phyloP scores from a whole-genome alignment of 139 green algal species.

The Zygnema circumcarinatum region DNA sequence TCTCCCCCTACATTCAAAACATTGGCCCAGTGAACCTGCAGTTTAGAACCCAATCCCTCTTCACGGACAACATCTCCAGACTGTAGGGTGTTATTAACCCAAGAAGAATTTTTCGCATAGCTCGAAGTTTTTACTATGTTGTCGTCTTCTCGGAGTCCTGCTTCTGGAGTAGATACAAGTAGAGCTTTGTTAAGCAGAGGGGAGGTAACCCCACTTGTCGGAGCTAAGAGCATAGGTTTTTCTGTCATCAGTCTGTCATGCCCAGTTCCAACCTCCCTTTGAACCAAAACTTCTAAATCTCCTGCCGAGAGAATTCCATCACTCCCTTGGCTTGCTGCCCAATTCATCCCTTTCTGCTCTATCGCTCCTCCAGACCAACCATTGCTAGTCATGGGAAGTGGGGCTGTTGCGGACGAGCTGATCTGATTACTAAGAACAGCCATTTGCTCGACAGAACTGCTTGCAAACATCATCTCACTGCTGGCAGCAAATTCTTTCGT shows the following conservation, averaged over 20 bases:
- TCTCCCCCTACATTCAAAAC: background rate
- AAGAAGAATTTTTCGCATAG: background rate
- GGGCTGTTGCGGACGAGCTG: background rate
- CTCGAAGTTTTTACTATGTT: background rate
- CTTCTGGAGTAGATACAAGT: background rate
- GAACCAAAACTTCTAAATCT: background rate
- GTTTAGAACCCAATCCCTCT: background rate
- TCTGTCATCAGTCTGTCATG: background rate
- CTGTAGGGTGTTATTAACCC: background rate
- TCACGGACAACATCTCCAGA: background rate
- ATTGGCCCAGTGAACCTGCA: background rate
- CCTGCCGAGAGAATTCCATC: background rate
- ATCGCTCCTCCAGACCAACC: background rate
- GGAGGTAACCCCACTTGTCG: background rate
- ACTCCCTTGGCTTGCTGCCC: background rate
- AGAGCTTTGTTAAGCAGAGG: background rate
- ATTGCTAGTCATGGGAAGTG: background rate
- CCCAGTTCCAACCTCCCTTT: background rate
- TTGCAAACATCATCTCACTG: too few relatives aligned
- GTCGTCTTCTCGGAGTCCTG: background rate
- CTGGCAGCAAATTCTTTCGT: too few relatives aligned
- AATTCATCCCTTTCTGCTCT: background rate
- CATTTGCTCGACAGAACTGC: too few relatives aligned
- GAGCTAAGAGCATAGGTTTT: background rate
- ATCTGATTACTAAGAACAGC: background rate